Evolutionary conservation across 164 flowering plant genomes (phyloP), one percentile per base, ranked within the genome.

Genomic region (Echeveria elegans): DNA sequence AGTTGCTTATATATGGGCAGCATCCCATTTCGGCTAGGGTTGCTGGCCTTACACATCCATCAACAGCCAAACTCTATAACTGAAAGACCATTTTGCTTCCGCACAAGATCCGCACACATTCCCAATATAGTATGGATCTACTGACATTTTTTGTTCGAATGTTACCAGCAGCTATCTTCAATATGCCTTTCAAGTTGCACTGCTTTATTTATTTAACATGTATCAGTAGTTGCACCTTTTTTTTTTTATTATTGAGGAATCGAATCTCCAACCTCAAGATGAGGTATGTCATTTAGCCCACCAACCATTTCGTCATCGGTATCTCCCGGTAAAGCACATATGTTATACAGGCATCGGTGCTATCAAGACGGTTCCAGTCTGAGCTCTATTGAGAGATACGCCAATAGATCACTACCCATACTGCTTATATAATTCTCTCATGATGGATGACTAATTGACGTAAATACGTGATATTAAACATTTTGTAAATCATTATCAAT

Each of bases 41-140:
- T 23, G 23, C 58, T 52, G 58, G 58, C 58, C 29, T 52, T 52
- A 23, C 58, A 52, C n/a, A 23, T 23, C 58, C 58, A 52, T 52
- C 58, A 21, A 52, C 29, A 23, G 58, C 58, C 58, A 23, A 24
- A 24, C 28, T 24, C 28, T 52, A 34, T 34, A 52, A 52, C 58
- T 12, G 29, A 52, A 52, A 48, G 47, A 16, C n/a, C 8, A 48
- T 48, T 48, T 2, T 52, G 58, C 10, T 52, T 21, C 58, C 23
- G 28, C 15, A 52, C 58, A 52, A 52, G 58, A 52, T 52, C n/a
- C 28, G 29, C 58, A 52, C 29, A 52, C 58, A 6, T 52, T 52
- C 26, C n/a, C 26, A 21, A 52, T 23, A n/a, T 48, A 48, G n/a
- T n/a, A n/a, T n/a, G n/a, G 11, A 41, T 41, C 15, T 4, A 8